phyloP scores from a whole-genome alignment of 2,329 filamentous ascomycete species.

The Hypoxylon sp. region DNA sequence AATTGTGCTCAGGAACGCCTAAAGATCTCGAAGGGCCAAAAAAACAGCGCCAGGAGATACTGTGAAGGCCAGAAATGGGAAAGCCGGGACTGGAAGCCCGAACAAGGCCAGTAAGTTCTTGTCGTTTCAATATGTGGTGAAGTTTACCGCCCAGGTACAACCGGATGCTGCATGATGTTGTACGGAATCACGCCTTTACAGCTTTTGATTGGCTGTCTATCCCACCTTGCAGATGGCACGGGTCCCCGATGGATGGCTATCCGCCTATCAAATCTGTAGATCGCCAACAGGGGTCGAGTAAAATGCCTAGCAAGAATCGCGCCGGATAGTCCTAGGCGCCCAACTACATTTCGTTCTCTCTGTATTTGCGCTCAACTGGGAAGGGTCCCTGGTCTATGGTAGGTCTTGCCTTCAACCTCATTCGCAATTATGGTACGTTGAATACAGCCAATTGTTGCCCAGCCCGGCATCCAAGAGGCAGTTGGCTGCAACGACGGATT shows the following conservation, averaged over 20 bases:
- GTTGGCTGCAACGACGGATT: constrained; percentile 48
- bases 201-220: constrained; percentile 56
- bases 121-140: constrained; percentile 36
- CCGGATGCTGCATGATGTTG: constrained; percentile 57
- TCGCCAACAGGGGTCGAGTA: constrained; percentile 50
- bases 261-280: constrained; percentile 55
- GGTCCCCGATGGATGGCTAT: constrained; percentile 36
- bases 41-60: constrained; percentile 21
- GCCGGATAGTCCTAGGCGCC: constrained; percentile 47
- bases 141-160: constrained; percentile 60
- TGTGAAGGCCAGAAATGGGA: constrained; percentile 19
- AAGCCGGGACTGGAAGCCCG: constrained; percentile 30
- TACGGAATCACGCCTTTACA: constrained; percentile 55
- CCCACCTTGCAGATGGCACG: constrained; percentile 46
- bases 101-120: constrained; percentile 30
- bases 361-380: constrained; percentile 46
- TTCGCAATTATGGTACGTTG: constrained; percentile 43
- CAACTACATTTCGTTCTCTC: constrained; percentile 49
- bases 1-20: constrained; percentile 6
- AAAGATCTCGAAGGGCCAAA: constrained; percentile 14
- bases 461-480: constrained; percentile 41
- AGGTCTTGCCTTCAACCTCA: constrained; percentile 46
- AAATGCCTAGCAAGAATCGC: constrained; percentile 47
- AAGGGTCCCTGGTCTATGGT: constrained; percentile 40
- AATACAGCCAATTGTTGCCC: constrained; percentile 41